Conservation (phyloP, 768 basidiomycete genomes). For the Porpolomopsis calyptriformis region DNA sequence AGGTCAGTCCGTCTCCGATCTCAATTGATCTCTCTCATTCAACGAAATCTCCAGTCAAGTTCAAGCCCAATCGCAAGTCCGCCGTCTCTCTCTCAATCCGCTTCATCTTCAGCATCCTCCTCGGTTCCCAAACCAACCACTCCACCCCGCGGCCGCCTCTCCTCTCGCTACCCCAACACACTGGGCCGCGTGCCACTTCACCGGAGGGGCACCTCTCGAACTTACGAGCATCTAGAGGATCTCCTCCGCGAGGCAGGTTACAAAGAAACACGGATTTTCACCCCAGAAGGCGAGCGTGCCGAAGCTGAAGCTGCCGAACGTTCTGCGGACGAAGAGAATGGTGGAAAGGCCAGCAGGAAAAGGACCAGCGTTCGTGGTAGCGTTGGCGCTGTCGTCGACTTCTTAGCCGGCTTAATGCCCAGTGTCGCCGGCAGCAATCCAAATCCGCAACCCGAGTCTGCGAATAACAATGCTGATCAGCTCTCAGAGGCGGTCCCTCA, state of each 20-base stretch:
- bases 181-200: constrained; percentile 67
- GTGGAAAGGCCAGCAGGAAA: constrained; percentile 19
- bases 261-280: constrained; percentile 85
- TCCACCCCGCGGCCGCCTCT: constrained; percentile 31
- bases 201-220: constrained; percentile 66
- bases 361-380: constrained; percentile 34
- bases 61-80: no score
- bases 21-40: background rate
- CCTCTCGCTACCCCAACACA: constrained; percentile 43
- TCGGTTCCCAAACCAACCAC: constrained; percentile 35
- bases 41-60: no score
- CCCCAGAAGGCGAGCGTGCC: constrained; percentile 63
- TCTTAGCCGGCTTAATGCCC: constrained; percentile 53
- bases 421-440: constrained; percentile 12
- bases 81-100: constrained; percentile 32
- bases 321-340: constrained; percentile 12
- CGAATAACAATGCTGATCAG: no score
- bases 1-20: no score
- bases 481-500: background rate
- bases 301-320: constrained; percentile 17
- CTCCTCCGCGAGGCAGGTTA: constrained; percentile 81
- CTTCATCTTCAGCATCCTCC: constrained; percentile 25
- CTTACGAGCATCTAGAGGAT: constrained; percentile 78
- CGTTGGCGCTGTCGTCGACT: constrained; percentile 56
- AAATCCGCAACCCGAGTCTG: background rate